These are phyloP conservation scores for Ogataea hybrid DNA, from an alignment of 1,139 yeast genomes.

Conservation along the genomic window DNA sequence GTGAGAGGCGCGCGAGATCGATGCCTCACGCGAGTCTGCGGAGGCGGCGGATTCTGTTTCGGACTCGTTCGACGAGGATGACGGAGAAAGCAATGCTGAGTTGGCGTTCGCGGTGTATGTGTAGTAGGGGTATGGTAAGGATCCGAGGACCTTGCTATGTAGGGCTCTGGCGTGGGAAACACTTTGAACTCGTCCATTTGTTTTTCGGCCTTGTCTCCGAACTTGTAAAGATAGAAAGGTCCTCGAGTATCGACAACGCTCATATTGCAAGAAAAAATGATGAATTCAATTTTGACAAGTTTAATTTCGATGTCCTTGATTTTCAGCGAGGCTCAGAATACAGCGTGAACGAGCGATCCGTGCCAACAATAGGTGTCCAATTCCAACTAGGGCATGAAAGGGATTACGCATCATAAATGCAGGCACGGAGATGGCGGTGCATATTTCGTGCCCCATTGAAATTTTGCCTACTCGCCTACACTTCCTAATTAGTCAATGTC, in stretches of 20 bases:
- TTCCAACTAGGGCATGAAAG: background rate
- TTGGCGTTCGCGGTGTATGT: background rate
- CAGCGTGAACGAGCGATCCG: background rate
- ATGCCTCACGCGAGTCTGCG: slow-evolving; percentile 8
- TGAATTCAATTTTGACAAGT: background rate
- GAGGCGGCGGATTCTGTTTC: slow-evolving; percentile 4
- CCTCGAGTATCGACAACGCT: slow-evolving; percentile 6
- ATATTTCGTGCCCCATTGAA: background rate
- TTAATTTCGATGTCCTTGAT: background rate
- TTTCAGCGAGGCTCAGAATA: slow-evolving; percentile 4
- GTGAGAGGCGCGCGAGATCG: slow-evolving; percentile 10
- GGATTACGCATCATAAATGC: background rate
- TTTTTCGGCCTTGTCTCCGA: slow-evolving; percentile 18
- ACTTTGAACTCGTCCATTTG: slow-evolving; percentile 21
- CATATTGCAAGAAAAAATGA: background rate
- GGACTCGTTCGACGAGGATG: slow-evolving; percentile 5
- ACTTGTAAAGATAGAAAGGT: slow-evolving; percentile 29
- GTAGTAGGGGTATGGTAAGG: slow-evolving; percentile 4
- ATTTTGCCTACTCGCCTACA: background rate
- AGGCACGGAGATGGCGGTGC: slow-evolving; percentile 1
- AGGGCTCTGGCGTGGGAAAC: slow-evolving; percentile 18
- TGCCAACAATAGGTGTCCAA: background rate
- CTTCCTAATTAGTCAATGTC: background rate
- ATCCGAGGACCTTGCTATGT: background rate
- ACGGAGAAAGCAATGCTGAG: slow-evolving; percentile 2